Evolutionary conservation across 2,329 filamentous ascomycete species (phyloP).

Genomic region (Aspergillus ruber): DNA sequence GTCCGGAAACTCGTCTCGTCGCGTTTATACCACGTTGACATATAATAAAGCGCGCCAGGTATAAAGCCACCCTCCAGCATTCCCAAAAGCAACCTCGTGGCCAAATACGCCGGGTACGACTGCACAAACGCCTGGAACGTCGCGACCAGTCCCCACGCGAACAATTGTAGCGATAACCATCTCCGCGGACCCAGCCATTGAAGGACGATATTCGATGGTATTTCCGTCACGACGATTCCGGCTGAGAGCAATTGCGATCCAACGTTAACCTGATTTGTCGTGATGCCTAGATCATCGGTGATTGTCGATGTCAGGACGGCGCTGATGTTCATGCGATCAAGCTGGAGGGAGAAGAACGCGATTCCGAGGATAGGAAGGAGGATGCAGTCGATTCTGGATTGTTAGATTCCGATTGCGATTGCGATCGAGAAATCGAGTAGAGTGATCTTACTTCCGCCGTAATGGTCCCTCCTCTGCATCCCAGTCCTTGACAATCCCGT

Average conservation of each 20-base stretch:
- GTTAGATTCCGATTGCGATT: neutral
- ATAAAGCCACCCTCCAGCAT: conserved; percentile 52
- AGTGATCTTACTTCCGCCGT: conserved; percentile 15
- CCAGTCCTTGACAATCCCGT: conserved; percentile 20
- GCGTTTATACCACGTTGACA: conserved; percentile 52
- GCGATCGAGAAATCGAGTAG: neutral
- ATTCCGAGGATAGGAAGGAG: conserved; percentile 23
- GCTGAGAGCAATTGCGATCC: conserved; percentile 48
- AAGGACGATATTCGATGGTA: conserved; percentile 51
- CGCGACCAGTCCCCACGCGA: conserved; percentile 48
- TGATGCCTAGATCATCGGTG: conserved; percentile 45
- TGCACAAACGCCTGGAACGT: conserved; percentile 51
- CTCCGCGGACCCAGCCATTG: conserved; percentile 47
- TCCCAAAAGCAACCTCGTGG: conserved; percentile 48
- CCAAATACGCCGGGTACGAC: conserved; percentile 43
- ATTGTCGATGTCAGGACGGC: conserved; percentile 50
- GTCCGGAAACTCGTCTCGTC: conserved; percentile 48
- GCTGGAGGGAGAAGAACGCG: conserved; percentile 24
- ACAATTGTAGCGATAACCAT: conserved; percentile 50
- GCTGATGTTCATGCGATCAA: conserved; percentile 38
- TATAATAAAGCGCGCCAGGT: conserved; percentile 41
- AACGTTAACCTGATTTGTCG: conserved; percentile 50
- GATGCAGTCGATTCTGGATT: conserved; percentile 21
- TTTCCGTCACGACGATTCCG: conserved; percentile 44
- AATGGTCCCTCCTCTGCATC: conserved; percentile 14